Evolutionary conservation across 257 asterid species (phyloP), one percentile per base, ranked within the genome.

Genomic region (Solanum dulcamara): DNA sequence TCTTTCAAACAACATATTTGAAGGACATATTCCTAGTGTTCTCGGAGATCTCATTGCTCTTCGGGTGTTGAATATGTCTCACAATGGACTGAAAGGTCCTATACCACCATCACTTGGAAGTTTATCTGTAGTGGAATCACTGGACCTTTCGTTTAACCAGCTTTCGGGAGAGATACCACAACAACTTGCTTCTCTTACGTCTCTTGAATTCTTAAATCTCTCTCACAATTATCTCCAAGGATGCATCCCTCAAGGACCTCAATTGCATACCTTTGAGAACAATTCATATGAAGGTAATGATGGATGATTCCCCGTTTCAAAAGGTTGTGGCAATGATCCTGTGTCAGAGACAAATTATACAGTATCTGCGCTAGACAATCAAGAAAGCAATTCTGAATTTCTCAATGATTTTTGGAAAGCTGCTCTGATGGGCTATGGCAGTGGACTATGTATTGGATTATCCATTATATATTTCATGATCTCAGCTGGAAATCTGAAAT

Each of bases 331-430:
- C 13, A 57, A n/a, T 57, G 15, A n/a, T n/a, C 15, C 0, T 22
- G 6, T 57, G 15, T 4, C 7, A n/a, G 66, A 57, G 7, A n/a
- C 7, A 57, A n/a, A 57, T 0, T 22, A 57, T 10, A 57, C 66
- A 10, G 5, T 0, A 0, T 9, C 14, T n/a, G 14, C 14, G 0
- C 1, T 57, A n/a, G 66, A 0, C 0, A 14, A 55, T 55, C 11
- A 57, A 57, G 66, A 57, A 57, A 57, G 66, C 66, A 57, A 9
- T 57, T 22, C 30, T 22, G 6, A 22, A 57, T 57, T 57, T 57
- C 66, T 22, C 14, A n/a, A n/a, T 57, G 64, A 22, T 3, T 57
- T 57, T 22, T 22, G 30, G 64, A 22, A 57, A 53, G 26, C 62
- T 2, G 26, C 26, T 20, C 5, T 55, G 26, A 55, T 55, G 62